Conservation (phyloP, 2,329 filamentous ascomycete species). For the Colletotrichum brevisporum region DNA sequence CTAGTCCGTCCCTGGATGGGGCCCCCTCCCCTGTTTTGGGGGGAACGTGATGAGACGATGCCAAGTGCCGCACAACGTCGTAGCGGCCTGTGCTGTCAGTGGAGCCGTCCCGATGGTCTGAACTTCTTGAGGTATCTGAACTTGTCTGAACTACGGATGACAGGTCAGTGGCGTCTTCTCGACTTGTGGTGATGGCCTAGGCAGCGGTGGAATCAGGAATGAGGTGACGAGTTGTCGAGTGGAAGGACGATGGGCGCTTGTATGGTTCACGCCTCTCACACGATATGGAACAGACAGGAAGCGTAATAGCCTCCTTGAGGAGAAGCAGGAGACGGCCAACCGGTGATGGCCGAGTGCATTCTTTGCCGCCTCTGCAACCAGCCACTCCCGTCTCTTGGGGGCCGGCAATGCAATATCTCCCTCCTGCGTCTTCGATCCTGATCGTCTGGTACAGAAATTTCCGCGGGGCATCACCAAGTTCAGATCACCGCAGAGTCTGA, state of each 20-base stretch:
- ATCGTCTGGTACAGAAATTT: constrained; percentile 18
- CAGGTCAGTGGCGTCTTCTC: constrained; percentile 13
- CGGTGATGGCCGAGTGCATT: constrained; percentile 20
- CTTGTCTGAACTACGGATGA: constrained; percentile 36
- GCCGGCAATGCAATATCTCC: neutral
- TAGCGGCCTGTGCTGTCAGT: constrained; percentile 26
- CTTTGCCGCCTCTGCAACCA: neutral
- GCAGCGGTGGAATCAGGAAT: neutral
- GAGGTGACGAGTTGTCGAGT: constrained; percentile 3
- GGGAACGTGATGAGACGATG: constrained; percentile 36
- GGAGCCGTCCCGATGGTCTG: constrained; percentile 17
- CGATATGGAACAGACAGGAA: no score
- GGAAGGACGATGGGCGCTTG: neutral
- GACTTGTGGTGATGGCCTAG: neutral
- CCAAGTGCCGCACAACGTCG: constrained; percentile 38
- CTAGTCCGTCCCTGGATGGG: constrained; percentile 10
- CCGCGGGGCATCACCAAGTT: constrained; percentile 14
- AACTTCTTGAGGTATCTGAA: no score
- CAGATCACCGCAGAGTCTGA: constrained; percentile 9
- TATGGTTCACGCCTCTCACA: neutral
- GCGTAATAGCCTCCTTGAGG: neutral
- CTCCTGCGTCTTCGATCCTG: neutral
- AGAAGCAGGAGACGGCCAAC: neutral
- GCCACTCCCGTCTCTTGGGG: neutral
- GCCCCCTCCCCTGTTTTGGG: constrained; percentile 29